Conservation (phyloP, 352 stramenopile genomes). For the Phytophthora pinifolia region DNA sequence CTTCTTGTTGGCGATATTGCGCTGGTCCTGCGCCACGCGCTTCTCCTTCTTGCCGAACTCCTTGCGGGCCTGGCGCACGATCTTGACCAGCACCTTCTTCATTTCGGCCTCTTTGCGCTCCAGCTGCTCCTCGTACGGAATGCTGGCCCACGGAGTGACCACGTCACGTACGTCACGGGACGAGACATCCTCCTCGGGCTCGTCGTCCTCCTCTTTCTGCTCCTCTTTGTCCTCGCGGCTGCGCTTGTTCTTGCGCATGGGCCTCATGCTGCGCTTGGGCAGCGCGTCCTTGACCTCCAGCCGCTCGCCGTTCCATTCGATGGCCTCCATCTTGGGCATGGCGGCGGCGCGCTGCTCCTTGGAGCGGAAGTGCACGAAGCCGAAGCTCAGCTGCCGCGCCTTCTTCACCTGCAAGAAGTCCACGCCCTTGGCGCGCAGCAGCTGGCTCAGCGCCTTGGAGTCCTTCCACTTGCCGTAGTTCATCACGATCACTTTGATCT, state of each 20-base stretch:
- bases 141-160: conserved; percentile 78
- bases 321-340: conserved; percentile 41
- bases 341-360: conserved; percentile 59
- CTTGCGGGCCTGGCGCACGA: conserved; percentile 80
- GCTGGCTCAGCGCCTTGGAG: conserved; percentile 54
- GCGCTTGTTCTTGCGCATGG: conserved; percentile 22
- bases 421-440: conserved; percentile 52
- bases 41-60: conserved; percentile 90
- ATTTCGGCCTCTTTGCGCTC: conserved; percentile 87
- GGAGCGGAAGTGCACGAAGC: conserved; percentile 73
- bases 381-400: conserved; percentile 72
- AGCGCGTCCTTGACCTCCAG: conserved; percentile 80
- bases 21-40: conserved; percentile 53
- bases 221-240: conserved; percentile 6
- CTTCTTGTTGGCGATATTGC: conserved; percentile 63
- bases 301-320: conserved; percentile 69
- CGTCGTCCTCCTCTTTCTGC: conserved; percentile 7
- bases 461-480: conserved; percentile 90
- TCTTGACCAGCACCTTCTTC: conserved; percentile 90
- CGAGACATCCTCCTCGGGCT: conserved; percentile 20
- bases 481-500: conserved; percentile 84
- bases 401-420: conserved; percentile 79
- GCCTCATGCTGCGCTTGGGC: conserved; percentile 57
- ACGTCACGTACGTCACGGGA: conserved; percentile 66
- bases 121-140: conserved; percentile 83